Percentiles rank a stretch among this genome's conserved stretches.
Conservation (phyloP, 208 protist species). For the Leishmania braziliensis region DNA sequence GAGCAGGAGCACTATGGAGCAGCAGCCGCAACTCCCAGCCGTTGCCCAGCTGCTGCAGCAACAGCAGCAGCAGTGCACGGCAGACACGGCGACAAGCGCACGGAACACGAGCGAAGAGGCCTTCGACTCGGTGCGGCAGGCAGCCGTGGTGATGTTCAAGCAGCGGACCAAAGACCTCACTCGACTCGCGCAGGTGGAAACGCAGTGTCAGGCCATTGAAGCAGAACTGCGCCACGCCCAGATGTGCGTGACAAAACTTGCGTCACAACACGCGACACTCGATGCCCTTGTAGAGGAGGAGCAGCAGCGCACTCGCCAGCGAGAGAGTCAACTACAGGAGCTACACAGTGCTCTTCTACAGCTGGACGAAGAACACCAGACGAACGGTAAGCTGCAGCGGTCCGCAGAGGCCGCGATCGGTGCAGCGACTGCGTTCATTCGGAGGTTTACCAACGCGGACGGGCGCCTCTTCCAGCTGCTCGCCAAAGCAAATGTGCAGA, state of each 20-base stretch:
- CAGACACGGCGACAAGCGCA: background rate
- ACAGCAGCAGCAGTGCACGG: background rate
- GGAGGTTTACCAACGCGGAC: slow-evolving; percentile 26
- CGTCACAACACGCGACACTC: slow-evolving; percentile 48
- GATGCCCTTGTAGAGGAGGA: slow-evolving; percentile 67
- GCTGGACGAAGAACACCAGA: slow-evolving; percentile 53
- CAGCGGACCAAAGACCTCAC: slow-evolving; percentile 88
- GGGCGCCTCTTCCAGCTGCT: slow-evolving; percentile 49
- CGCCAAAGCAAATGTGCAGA: slow-evolving; percentile 29
- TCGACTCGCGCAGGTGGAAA: slow-evolving; percentile 43
- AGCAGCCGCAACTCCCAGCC: slow-evolving; percentile 3
- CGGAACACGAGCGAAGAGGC: slow-evolving; percentile 34
- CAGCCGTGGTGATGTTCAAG: slow-evolving; percentile 76
- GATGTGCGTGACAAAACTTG: slow-evolving; percentile 35
- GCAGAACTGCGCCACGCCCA: slow-evolving; percentile 36
- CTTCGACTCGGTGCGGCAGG: slow-evolving; percentile 72
- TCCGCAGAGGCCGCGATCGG: slow-evolving; percentile 37
- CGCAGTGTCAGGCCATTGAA: slow-evolving; percentile 28
- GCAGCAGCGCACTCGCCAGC: slow-evolving; percentile 47
- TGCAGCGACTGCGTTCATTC: slow-evolving; percentile 42
- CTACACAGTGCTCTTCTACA: slow-evolving; percentile 56
- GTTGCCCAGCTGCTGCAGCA: slow-evolving; percentile 5
- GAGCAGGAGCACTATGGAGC: slow-evolving; percentile 1
- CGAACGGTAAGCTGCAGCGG: slow-evolving; percentile 38
- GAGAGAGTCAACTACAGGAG: slow-evolving; percentile 44